phyloP scores from a whole-genome alignment of 2,329 filamentous ascomycete species.

The Emmonsiellopsis sp. region DNA sequence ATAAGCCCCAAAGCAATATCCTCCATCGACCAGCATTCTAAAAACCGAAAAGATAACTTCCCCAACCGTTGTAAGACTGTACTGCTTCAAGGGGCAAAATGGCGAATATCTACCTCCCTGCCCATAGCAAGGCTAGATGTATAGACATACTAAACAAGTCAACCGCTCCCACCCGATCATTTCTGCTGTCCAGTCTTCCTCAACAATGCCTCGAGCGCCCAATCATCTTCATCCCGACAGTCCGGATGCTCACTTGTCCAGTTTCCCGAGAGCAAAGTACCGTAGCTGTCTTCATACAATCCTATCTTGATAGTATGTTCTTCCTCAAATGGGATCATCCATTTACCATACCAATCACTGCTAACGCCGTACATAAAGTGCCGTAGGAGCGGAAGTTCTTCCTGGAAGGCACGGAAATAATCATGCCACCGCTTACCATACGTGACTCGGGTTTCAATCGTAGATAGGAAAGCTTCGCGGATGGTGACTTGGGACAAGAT shows the following conservation, averaged over 20 bases:
- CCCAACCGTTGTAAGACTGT: too few relatives aligned
- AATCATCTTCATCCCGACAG: conserved; percentile 11
- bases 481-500: conserved; percentile 18
- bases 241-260: conserved; percentile 8
- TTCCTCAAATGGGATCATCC: too few relatives aligned
- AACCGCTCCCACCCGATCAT: too few relatives aligned
- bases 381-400: conserved; percentile 11
- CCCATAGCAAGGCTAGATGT: too few relatives aligned
- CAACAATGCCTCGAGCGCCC: too few relatives aligned
- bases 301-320: conserved; percentile 9
- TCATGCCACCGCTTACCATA: conserved; percentile 15
- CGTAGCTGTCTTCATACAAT: conserved; percentile 9
- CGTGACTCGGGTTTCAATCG: not conserved
- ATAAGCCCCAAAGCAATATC: too few relatives aligned
- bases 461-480: not conserved
- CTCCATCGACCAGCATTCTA: too few relatives aligned
- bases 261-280: conserved; percentile 12
- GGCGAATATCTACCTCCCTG: too few relatives aligned
- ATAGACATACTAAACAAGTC: too few relatives aligned
- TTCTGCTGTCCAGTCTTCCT: too few relatives aligned
- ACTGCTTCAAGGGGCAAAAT: too few relatives aligned
- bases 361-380: conserved; percentile 12
- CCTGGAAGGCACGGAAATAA: conserved; percentile 14
- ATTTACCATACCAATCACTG: not conserved
- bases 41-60: too few relatives aligned